These are phyloP conservation scores for Pleodorina starrii DNA, from an alignment of 139 green algal species.

Conservation along the genomic window DNA sequence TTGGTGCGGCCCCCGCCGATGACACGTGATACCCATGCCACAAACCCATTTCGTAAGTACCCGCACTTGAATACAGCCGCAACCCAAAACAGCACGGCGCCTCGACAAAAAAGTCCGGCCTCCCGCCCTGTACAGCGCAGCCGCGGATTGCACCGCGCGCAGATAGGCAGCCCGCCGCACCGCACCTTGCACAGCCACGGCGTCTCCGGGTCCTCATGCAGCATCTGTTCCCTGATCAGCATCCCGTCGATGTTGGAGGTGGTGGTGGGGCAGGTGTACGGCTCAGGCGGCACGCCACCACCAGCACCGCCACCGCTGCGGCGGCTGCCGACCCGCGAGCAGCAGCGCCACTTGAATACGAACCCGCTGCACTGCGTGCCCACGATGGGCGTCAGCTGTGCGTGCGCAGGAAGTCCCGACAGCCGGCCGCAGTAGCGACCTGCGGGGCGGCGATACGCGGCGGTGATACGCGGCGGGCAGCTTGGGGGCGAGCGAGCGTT, in stretches of 20 bases:
- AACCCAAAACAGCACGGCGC: not conserved
- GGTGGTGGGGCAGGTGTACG: not conserved
- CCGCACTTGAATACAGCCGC: too few relatives aligned
- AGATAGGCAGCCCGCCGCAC: too few relatives aligned
- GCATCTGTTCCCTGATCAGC: slow-evolving; percentile 41
- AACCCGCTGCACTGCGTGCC: slow-evolving; percentile 29
- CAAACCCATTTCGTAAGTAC: too few relatives aligned
- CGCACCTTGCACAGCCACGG: slow-evolving; percentile 48
- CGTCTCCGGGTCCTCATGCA: slow-evolving; percentile 45
- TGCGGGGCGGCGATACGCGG: not conserved
- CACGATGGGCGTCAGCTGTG: slow-evolving; percentile 3
- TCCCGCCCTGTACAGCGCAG: not conserved
- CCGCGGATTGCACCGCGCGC: too few relatives aligned
- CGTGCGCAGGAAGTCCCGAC: not conserved
- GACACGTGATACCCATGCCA: too few relatives aligned
- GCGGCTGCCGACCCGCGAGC: not conserved
- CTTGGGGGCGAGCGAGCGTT: too few relatives aligned
- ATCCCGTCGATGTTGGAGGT: slow-evolving; percentile 16
- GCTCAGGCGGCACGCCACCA: not conserved
- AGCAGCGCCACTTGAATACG: slow-evolving; percentile 30
- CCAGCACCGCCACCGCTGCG: not conserved
- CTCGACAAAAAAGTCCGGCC: too few relatives aligned
- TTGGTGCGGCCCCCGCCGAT: too few relatives aligned
- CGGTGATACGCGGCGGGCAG: not conserved
- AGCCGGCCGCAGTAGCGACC: slow-evolving; percentile 43